These are phyloP conservation scores for Alternaria hordeiaustralica DNA, from an alignment of 2,329 filamentous ascomycete species.

Conservation along the genomic window DNA sequence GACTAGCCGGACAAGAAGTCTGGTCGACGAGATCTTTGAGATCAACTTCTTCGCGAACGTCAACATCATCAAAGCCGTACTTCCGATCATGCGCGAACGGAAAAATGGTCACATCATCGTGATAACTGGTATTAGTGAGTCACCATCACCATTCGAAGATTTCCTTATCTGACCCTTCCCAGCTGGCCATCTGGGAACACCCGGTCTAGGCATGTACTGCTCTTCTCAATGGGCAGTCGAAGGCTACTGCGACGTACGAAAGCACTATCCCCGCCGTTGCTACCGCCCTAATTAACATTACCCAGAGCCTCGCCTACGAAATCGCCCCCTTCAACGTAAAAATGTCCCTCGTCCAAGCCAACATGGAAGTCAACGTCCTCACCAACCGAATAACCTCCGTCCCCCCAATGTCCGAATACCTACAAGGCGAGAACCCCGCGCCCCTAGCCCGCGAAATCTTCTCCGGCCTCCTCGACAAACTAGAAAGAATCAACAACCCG, in stretches of 20 bases:
- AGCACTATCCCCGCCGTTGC: neutral
- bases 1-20: constrained; percentile 72
- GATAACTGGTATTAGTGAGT: constrained; percentile 78
- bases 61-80: constrained; percentile 89
- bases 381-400: constrained; percentile 87
- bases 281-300: rapidly evolving
- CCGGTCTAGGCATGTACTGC: constrained; percentile 88
- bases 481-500: constrained; percentile 65
- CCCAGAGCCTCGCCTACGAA: constrained; percentile 82
- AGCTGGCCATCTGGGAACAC: constrained; percentile 89
- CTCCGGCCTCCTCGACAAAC: constrained; percentile 75
- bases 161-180: constrained; percentile 22
- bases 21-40: constrained; percentile 92
- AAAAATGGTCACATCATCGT: constrained; percentile 89
- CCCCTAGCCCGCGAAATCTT: constrained; percentile 85
- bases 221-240: constrained; percentile 94
- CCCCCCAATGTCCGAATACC: constrained; percentile 75
- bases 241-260: constrained; percentile 82
- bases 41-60: constrained; percentile 94
- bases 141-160: neutral
- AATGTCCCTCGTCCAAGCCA: constrained; percentile 93
- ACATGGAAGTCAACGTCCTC: constrained; percentile 87
- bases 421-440: constrained; percentile 73
- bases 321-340: constrained; percentile 95
- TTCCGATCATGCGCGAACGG: constrained; percentile 80